A percentile compares a stretch with the other conserved stretches of the same genome.
phyloP scores from a whole-genome alignment of 176 grass and related monocot genomes.

The Poa annua region DNA sequence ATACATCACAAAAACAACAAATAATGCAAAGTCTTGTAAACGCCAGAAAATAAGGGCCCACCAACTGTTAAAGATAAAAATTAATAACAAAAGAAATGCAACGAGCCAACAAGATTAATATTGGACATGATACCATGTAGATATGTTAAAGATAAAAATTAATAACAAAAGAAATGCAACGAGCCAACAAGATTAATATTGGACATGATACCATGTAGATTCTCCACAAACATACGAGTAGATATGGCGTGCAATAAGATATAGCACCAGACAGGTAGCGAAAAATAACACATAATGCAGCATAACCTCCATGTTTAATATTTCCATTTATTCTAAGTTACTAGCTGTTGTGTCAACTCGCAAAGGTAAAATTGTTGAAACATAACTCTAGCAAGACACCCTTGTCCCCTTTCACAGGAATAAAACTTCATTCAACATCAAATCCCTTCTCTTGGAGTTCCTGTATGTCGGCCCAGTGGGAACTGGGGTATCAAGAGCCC shows the following conservation, averaged over 20 bases:
- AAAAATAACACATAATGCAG: neutral
- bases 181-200: neutral
- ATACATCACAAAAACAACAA: neutral
- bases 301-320: neutral
- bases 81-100: no score
- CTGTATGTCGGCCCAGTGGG: no score
- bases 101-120: no score
- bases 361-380: neutral
- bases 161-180: neutral
- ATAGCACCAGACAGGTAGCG: neutral
- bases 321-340: slow-evolving; percentile 3
- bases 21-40: neutral
- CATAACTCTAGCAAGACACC: neutral
- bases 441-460: slow-evolving; percentile 92
- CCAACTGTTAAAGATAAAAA: neutral
- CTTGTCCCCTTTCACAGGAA: neutral
- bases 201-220: neutral
- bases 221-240: neutral
- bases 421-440: slow-evolving; percentile 60
- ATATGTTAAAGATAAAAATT: neutral
- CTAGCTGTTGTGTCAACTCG: neutral
- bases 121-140: no score
- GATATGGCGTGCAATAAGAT: neutral
- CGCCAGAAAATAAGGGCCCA: neutral
- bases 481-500: no score